These are phyloP conservation scores for Glycine soja DNA, from an alignment of 306 rosid species.

Conservation along the genomic window DNA sequence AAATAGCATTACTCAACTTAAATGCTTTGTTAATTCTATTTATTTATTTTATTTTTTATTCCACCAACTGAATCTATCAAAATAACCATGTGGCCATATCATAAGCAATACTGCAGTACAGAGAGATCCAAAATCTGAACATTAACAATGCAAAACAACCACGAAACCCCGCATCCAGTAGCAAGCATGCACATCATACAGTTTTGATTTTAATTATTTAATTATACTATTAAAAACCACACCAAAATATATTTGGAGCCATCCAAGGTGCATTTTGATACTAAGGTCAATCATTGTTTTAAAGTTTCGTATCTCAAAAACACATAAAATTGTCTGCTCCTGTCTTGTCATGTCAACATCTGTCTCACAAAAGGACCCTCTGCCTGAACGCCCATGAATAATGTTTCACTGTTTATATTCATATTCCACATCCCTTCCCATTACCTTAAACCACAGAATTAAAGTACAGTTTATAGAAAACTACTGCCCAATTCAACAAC, in stretches of 20 bases:
- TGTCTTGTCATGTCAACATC: constrained; percentile 39
- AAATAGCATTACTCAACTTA: not conserved
- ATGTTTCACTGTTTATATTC: not conserved
- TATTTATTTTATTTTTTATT: not conserved
- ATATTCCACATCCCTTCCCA: not conserved
- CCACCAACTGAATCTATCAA: not conserved
- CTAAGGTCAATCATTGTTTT: constrained; percentile 33
- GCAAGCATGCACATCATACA: not conserved
- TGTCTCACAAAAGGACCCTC: constrained; percentile 20
- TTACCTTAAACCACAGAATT: not conserved
- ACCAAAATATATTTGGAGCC: not conserved
- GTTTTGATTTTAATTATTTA: not conserved
- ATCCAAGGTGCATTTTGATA: constrained; percentile 9
- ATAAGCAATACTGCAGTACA: not conserved
- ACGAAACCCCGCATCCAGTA: not conserved
- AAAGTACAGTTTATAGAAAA: not conserved
- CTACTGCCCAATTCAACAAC: not conserved
- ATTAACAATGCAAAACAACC: not conserved
- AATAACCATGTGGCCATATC: not conserved
- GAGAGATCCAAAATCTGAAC: not conserved
- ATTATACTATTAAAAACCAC: not conserved
- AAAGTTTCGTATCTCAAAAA: constrained; percentile 38
- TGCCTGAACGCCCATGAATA: not conserved
- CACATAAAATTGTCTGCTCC: constrained; percentile 38
- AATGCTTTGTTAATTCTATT: not conserved